A percentile compares a stretch with the other conserved stretches of the same genome.
Evolutionary conservation across 106 monocot species (phyloP).

Genomic region (Dendrobium nobile): DNA sequence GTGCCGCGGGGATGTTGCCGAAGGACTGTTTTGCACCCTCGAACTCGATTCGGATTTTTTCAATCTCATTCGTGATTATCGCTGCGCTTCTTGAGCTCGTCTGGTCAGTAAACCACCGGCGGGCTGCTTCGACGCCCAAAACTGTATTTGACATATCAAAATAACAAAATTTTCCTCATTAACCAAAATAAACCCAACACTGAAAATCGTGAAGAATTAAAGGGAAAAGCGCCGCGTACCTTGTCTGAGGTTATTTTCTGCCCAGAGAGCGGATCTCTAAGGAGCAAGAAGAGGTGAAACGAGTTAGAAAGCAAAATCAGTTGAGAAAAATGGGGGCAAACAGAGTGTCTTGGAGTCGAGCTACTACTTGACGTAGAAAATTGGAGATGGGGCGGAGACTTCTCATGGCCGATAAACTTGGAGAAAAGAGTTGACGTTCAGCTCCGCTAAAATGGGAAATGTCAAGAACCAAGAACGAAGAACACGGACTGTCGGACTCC

Average conservation of each 20-base stretch:
- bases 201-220: background rate
- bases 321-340: background rate
- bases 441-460: background rate
- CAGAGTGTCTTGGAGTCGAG: background rate
- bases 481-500: too few relatives aligned
- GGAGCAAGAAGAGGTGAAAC: background rate
- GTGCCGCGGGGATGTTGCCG: slow-evolving; percentile 45
- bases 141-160: background rate
- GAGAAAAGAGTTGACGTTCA: background rate
- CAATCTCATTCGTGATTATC: slow-evolving; percentile 23
- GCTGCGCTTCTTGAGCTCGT: background rate
- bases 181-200: background rate
- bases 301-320: background rate
- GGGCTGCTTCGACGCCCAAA: background rate
- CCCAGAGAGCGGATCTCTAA: background rate
- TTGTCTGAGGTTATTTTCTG: background rate
- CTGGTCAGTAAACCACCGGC: background rate
- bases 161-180: background rate
- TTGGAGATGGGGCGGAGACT: background rate
- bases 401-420: background rate
- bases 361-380: background rate
- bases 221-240: background rate
- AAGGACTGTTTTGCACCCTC: slow-evolving; percentile 72
- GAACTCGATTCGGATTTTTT: slow-evolving; percentile 49
- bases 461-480: background rate